A percentile compares a stretch with the other conserved stretches of the same genome.
Conservation (phyloP, 495 filamentous ascomycete species). For the Hyaloscypha hepaticicola region DNA sequence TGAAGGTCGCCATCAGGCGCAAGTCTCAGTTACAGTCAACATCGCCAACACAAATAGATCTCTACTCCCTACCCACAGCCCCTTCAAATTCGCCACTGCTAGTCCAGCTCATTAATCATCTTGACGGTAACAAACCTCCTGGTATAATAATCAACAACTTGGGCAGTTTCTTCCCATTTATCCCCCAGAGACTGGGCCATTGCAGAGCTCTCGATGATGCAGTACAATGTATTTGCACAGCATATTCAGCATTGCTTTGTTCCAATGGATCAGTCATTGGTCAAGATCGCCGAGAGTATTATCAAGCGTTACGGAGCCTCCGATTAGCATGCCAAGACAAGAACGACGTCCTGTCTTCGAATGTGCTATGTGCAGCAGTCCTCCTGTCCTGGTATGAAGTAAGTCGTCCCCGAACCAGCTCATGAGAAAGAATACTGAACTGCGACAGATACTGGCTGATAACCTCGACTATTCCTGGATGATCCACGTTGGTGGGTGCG, state of each 20-base stretch:
- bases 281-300: neutral
- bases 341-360: neutral
- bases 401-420: neutral
- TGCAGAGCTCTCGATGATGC: constrained; percentile 1
- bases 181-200: neutral
- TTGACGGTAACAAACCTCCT: neutral
- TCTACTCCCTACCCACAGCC: neutral
- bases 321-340: neutral
- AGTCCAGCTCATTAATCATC: neutral
- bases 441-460: neutral
- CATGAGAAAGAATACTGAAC: neutral
- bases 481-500: neutral
- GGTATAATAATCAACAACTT: neutral
- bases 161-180: neutral
- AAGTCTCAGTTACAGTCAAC: neutral
- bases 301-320: neutral
- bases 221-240: neutral
- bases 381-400: neutral
- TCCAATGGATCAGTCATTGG: neutral
- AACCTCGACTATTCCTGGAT: neutral
- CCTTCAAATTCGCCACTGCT: neutral
- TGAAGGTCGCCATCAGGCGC: neutral
- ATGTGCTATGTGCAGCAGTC: neutral
- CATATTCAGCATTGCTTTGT: neutral
- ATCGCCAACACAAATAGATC: neutral